Base-by-base conservation (phyloP, 176 grass and related monocot species). In the Melocanna baccifera region DNA sequence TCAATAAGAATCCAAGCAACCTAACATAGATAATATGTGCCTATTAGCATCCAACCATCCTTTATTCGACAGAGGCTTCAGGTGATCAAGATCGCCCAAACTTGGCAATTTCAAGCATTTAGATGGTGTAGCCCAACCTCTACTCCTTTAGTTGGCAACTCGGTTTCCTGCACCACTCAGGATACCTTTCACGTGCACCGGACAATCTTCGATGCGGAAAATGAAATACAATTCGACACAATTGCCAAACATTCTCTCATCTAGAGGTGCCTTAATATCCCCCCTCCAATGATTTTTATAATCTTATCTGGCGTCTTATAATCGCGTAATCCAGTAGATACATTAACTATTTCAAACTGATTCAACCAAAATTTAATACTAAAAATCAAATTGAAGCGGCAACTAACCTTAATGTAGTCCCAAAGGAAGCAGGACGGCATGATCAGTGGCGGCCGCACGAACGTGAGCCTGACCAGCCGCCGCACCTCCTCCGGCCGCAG, bases 391-490 rank as follows among this genome's bases (percentile, higher is more conserved):
- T 70, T 1, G 43, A 62, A 52, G 28, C 9, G 1, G 57, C 1
- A 34, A 40, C 41, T 9, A 63, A 98, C 95, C 90, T 91, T 80
- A 56, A 98, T 98, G 67, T 98, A 98, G 75, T 98, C 95, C 64
- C 87, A 86, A n/a, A 98, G 88, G 85, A 92, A 96, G 83, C 93
- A 96, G 1, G 96, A 86, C 9, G 96, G 96, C 93, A 98, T 92
- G 80, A 98, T 69, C 80, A 39, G 66, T 1, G 89, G 96, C 39
- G 93, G 96, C 10, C 67, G 75, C 64, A 89, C 87, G 50, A 98
- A 98, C 4, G 96, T 96, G 76, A 98, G 83, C 50, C 79, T 87
- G 16, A 98, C 93, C 9, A 98, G 96, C 62, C 87, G 87, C 12
- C 88, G 51, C 32, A 98, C 85, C 77, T 98, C 91, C 20, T 96